Percentiles rank a stretch among this genome's conserved stretches.
phyloP scores from a whole-genome alignment of 169 alveolate genomes.

The Eimeria zaria region DNA sequence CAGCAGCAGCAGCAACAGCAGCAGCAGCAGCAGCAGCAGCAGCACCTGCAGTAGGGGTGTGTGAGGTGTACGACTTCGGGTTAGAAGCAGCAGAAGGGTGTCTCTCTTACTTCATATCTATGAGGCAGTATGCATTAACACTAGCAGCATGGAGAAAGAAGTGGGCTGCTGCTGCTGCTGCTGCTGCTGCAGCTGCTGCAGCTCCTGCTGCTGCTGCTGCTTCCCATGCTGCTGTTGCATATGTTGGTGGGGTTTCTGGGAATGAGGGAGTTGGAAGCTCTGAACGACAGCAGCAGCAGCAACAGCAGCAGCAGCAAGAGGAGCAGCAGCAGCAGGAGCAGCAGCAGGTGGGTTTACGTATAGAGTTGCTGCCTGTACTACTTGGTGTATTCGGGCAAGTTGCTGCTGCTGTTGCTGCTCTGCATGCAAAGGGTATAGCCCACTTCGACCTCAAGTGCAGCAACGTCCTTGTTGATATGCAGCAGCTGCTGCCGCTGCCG shows the following conservation, averaged over 20 bases:
- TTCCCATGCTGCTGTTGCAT: neutral
- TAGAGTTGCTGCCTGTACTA: too few species aligned
- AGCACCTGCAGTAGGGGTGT: neutral
- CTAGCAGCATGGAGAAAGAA: too few species aligned
- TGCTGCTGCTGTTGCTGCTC: too few species aligned
- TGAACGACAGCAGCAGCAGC: too few species aligned
- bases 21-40: neutral
- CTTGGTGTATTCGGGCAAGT: too few species aligned
- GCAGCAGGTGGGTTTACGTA: neutral
- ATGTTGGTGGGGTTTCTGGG: too few species aligned
- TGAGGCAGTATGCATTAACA: neutral
- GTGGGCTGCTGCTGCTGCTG: neutral
- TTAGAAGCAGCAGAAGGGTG: neutral
- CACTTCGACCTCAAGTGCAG: too few species aligned
- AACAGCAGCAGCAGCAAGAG: too few species aligned
- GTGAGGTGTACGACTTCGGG: neutral
- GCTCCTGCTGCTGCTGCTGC: constrained; percentile 1
- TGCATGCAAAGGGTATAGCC: too few species aligned
- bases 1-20: neutral
- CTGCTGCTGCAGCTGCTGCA: neutral
- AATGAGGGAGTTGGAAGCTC: too few species aligned
- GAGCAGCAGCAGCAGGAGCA: neutral
- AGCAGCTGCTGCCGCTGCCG: too few species aligned
- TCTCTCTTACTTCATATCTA: neutral
- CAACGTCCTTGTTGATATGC: too few species aligned